Evolutionary conservation across 805 yeast species (phyloP).

Genomic region (Sugiyamaella americana): DNA sequence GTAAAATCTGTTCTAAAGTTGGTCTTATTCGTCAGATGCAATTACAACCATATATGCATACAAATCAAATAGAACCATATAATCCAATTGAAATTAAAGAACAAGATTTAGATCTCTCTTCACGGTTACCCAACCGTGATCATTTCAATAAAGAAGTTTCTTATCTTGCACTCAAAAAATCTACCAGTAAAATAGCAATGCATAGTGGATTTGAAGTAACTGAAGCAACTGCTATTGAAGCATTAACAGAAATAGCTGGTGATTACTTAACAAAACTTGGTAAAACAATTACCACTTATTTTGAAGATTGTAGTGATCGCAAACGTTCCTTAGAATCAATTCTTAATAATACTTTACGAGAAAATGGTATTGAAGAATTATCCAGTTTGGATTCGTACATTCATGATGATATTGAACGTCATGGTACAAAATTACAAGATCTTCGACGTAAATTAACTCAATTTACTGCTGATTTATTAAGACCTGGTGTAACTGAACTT

Average conservation of each 20-base stretch:
- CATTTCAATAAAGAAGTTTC: conserved; percentile 53
- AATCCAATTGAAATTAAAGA: conserved; percentile 51
- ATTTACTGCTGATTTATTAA: conserved; percentile 70
- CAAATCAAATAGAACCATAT: conserved; percentile 66
- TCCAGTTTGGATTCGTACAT: conserved; percentile 70
- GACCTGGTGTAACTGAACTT: conserved; percentile 64
- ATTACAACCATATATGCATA: conserved; percentile 67
- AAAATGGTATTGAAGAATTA: conserved; percentile 72
- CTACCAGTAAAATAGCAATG: conserved; percentile 78
- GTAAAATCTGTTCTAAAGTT: conserved; percentile 83
- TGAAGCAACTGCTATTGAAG: conserved; percentile 68
- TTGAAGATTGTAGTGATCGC: conserved; percentile 33
- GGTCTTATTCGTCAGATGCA: conserved; percentile 87
- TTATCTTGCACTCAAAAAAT: conserved; percentile 57
- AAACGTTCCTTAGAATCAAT: conserved; percentile 21
- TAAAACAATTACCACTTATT: conserved; percentile 55
- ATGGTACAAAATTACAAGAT: conserved; percentile 62
- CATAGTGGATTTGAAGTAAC: conserved; percentile 86
- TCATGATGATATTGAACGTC: conserved; percentile 64
- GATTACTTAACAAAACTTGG: conserved; percentile 71
- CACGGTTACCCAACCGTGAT: conserved; percentile 69
- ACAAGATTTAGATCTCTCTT: conserved; percentile 73
- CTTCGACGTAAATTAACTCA: conserved; percentile 58
- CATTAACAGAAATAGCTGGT: conserved; percentile 78
- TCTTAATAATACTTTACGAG: conserved; percentile 59